A percentile compares a stretch with the other conserved stretches of the same genome.
Conservation (phyloP, 1,139 yeast genomes). For the Lodderomyces orthopsilosis region DNA sequence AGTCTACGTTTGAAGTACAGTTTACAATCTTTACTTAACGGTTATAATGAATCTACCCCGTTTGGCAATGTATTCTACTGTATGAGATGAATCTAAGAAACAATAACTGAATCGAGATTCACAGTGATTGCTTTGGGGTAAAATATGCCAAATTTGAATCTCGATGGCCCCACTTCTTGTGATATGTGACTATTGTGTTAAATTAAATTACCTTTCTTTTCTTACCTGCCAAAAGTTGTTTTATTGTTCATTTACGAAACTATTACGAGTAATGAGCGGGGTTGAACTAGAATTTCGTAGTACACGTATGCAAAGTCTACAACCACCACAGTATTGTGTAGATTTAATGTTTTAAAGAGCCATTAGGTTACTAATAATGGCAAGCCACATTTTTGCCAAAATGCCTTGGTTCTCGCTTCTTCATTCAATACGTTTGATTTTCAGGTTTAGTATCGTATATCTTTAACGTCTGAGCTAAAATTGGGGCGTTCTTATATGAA, state of each 20-base stretch:
- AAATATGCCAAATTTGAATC: neutral
- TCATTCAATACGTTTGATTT: neutral
- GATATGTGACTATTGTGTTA: neutral
- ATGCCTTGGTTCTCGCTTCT: neutral
- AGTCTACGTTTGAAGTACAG: neutral
- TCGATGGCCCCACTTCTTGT: neutral
- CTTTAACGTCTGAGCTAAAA: neutral
- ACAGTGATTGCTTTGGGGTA: neutral
- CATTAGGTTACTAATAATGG: no score
- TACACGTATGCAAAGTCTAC: neutral
- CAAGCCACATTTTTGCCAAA: neutral
- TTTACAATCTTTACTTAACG: neutral
- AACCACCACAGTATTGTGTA: neutral
- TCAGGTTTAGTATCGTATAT: neutral
- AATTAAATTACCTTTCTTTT: neutral
- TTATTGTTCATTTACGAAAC: conserved; percentile 1
- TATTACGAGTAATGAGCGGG: neutral
- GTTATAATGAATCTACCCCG: neutral
- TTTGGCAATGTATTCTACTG: neutral
- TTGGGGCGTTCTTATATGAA: neutral
- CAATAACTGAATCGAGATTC: neutral
- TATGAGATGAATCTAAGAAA: neutral
- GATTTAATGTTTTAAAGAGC: neutral
- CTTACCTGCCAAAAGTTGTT: neutral
- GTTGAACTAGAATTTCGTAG: neutral